phyloP scores from a whole-genome alignment of 163 green algal genomes.

The Chlamydomonas reinhardtii region DNA sequence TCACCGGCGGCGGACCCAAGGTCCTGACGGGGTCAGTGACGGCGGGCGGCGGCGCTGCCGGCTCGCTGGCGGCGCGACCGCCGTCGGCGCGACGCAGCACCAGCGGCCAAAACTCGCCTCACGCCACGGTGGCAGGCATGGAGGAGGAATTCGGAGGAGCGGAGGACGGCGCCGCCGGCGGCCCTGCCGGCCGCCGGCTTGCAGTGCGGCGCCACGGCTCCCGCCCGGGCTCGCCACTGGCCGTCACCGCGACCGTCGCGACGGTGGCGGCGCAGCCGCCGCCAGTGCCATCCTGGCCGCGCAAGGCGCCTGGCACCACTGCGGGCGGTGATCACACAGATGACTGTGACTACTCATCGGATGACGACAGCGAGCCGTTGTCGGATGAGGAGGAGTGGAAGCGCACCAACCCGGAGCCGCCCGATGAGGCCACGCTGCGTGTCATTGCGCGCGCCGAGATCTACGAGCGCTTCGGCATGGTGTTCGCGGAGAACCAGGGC shows the following conservation, averaged over 20 bases:
- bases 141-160: too few relatives aligned
- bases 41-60: neutral
- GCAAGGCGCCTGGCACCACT: too few relatives aligned
- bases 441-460: constrained; percentile 12
- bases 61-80: neutral
- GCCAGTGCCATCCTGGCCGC: too few relatives aligned
- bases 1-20: neutral
- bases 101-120: too few relatives aligned
- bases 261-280: neutral
- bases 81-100: neutral
- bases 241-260: neutral
- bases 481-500: constrained; percentile 41
- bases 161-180: neutral
- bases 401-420: too few relatives aligned
- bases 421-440: neutral
- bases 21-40: neutral
- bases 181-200: too few relatives aligned
- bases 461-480: constrained; percentile 23
- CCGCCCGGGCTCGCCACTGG: too few relatives aligned
- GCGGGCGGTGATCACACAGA: too few relatives aligned
- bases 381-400: neutral
- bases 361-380: neutral
- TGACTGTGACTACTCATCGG: neutral
- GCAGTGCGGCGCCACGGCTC: too few relatives aligned
- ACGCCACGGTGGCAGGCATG: too few relatives aligned